These are phyloP conservation scores for Barnettozyma hawaiiensis DNA, from an alignment of 1,139 yeast genomes.

Conservation along the genomic window DNA sequence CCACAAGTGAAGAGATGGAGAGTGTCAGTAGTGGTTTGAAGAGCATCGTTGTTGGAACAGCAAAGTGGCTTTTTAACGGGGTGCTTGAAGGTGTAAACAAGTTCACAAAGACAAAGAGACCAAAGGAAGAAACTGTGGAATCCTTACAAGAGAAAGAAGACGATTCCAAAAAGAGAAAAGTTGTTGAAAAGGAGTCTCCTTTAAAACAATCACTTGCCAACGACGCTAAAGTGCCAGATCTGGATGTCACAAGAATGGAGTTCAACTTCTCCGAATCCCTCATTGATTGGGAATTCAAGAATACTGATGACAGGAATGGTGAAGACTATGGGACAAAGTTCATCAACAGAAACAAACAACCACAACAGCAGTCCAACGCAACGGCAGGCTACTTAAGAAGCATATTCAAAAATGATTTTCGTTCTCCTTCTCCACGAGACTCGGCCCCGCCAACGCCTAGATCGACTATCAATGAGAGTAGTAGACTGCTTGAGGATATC, in stretches of 20 bases:
- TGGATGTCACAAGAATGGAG: slow-evolving; percentile 14
- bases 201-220: slow-evolving; percentile 9
- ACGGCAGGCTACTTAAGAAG: slow-evolving; percentile 30
- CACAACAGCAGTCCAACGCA: slow-evolving; percentile 15
- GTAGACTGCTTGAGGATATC: slow-evolving; percentile 6
- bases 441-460: slow-evolving; percentile 13
- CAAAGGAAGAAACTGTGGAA: not conserved
- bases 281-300: slow-evolving; percentile 18
- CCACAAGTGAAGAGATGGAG: slow-evolving; percentile 12
- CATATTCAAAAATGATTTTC: slow-evolving; percentile 31
- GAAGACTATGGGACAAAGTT: slow-evolving; percentile 27
- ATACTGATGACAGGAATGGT: not conserved
- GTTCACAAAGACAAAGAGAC: not conserved
- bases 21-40: not conserved
- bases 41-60: slow-evolving; percentile 4
- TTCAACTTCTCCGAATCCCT: slow-evolving; percentile 20
- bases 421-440: slow-evolving; percentile 24
- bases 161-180: slow-evolving; percentile 14
- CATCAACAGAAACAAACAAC: slow-evolving; percentile 17
- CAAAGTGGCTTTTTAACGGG: not conserved
- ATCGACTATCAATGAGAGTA: slow-evolving; percentile 4
- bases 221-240: slow-evolving; percentile 11
- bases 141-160: not conserved
- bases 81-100: not conserved
- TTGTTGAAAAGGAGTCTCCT: slow-evolving; percentile 7